Base-by-base conservation (phyloP, 1,284 basidiomycete genomes). In the Austroboletus novae-zelandiae region DNA sequence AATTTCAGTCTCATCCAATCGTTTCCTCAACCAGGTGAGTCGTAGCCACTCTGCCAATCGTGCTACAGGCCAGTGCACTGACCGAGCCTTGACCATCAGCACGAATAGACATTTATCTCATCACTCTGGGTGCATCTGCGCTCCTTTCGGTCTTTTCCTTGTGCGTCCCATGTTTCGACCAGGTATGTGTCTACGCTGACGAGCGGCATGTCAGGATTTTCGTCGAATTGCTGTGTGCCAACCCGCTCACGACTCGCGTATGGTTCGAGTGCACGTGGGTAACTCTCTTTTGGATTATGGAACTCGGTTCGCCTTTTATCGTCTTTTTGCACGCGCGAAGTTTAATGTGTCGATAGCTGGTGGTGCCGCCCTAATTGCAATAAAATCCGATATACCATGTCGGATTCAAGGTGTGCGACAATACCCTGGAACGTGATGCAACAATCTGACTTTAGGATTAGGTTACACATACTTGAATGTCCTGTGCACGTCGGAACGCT, bases 261-360 rank as follows among this genome's bases (percentile, higher is more conserved):
- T 87, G 83, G 83, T 83, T 88, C 55, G 87, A 90, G 62, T 78
- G 76, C 57, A 48, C 67, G 23, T 90, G 87, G 87, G 66, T 83
- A 39, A 70, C 72, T 1, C 29, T 83, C 8, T 81, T 84, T 59
- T 82, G 77, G 65, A 40, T 79, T 17, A 64, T 88, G 65, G 73
- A 86, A 53, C 68, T 89, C 9, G 75, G 88, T 90, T 62, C 37
- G 66, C 32, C 9, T 18, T 27, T 35, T 34, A 14, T 46, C 34
- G 5, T 6, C 17, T 7, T 47, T 37, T 25, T 27, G 2, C 20
- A 40, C 48, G 23, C 35, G 11, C 39, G 8, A 27, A 11, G 29
- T 43, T 61, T 41, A 62, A 30, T 58, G 5, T 51, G 50, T 27
- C 40, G 20, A 32, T 47, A 82, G 81, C 71, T 55, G 79, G 75